Percentiles rank a stretch among this genome's conserved stretches.
phyloP scores from a whole-genome alignment of 345 rosid genomes.

The Gossypium arboreum region DNA sequence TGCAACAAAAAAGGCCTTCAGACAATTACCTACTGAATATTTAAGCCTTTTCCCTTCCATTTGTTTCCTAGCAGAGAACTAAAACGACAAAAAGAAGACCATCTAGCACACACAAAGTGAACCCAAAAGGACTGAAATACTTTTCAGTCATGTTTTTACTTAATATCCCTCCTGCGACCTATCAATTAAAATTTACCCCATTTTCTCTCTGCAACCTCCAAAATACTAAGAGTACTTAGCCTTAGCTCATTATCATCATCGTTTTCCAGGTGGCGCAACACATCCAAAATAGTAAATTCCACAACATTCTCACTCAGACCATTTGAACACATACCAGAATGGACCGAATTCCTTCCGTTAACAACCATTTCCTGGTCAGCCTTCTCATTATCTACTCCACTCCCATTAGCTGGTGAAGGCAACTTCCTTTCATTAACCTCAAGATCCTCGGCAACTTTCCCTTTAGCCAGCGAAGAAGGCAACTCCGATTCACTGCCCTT shows the following conservation, averaged over 20 bases:
- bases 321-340: background rate
- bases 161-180: background rate
- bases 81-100: background rate
- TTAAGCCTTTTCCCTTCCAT: background rate
- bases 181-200: background rate
- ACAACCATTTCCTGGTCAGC: background rate
- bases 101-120: background rate
- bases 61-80: background rate
- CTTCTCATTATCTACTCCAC: background rate
- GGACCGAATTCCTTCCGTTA: background rate
- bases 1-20: background rate
- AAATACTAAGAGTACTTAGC: conserved; percentile 13
- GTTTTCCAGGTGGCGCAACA: conserved; percentile 24
- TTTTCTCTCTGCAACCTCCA: conserved; percentile 27
- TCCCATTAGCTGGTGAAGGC: conserved; percentile 10
- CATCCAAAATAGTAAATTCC: conserved; percentile 20
- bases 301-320: background rate
- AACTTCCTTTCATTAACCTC: background rate
- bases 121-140: background rate
- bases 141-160: background rate
- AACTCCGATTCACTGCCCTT: no score
- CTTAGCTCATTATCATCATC: conserved; percentile 6
- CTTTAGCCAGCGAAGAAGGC: no score
- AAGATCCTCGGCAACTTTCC: background rate
- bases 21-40: background rate